Evolutionary conservation across 75 land plant genomes (phyloP).

Genomic region (Pseudotsuga menziesii): DNA sequence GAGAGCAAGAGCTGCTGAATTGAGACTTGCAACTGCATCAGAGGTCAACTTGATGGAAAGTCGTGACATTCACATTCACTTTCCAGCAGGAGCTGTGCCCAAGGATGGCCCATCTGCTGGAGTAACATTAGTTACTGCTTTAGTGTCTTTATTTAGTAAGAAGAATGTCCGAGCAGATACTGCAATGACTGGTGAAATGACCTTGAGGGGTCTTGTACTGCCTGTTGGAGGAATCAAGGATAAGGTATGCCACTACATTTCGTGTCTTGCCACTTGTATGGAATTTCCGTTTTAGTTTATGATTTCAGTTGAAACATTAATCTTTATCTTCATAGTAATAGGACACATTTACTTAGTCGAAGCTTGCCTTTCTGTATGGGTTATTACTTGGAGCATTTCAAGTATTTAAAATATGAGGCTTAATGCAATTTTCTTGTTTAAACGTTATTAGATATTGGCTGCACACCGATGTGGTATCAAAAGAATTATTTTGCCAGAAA

Average conservation of each 20-base stretch:
- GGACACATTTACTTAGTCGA: neutral
- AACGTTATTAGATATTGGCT: conserved; percentile 71
- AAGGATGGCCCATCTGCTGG: conserved; percentile 99
- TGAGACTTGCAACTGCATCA: conserved; percentile 51
- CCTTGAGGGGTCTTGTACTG: conserved; percentile 85
- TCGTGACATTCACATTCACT: conserved; percentile 92
- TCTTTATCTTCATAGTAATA: neutral
- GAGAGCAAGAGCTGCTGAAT: conserved; percentile 81
- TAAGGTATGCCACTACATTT: conserved; percentile 43
- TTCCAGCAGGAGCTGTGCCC: conserved; percentile 98
- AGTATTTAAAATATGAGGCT: neutral
- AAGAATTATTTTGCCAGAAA: conserved; percentile 92
- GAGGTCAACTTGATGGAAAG: conserved; percentile 67
- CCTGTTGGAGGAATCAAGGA: conserved; percentile 99
- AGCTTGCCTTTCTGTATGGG: conserved; percentile 4
- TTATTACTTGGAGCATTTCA: neutral
- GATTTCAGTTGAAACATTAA: neutral
- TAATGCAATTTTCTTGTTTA: neutral
- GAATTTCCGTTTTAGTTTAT: neutral
- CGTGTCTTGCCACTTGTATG: neutral
- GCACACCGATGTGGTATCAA: conserved; percentile 96
- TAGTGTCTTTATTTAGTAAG: conserved; percentile 79
- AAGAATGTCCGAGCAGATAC: conserved; percentile 79
- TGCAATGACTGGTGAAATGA: conserved; percentile 99
- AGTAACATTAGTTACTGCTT: conserved; percentile 87